A percentile compares a stretch with the other conserved stretches of the same genome.
These are phyloP conservation scores for Marchantia paleacea DNA, from an alignment of 225 moss, liverwort and hornwort genomes.

Conservation along the genomic window DNA sequence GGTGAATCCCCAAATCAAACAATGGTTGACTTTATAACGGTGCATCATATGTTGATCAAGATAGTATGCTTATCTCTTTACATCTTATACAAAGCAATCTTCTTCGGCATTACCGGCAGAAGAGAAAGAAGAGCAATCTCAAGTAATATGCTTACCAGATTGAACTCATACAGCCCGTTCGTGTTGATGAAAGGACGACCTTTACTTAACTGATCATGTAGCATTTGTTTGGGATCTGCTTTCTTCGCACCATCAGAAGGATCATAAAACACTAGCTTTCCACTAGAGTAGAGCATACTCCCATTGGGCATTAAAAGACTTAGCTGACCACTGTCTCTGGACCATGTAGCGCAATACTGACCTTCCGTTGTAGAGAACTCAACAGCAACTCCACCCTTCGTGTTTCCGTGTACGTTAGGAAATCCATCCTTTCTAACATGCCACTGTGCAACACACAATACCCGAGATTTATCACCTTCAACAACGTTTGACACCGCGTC, in stretches of 20 bases:
- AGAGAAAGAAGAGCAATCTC: neutral
- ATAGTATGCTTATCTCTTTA: neutral
- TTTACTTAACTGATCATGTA: conserved; percentile 43
- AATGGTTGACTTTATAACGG: too few species aligned
- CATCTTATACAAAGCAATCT: neutral
- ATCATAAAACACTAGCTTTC: conserved; percentile 62
- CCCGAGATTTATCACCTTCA: neutral
- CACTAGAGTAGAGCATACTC: conserved; percentile 54
- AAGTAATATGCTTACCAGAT: conserved; percentile 52
- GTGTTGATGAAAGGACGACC: conserved; percentile 64
- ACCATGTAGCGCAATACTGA: conserved; percentile 77
- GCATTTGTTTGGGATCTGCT: conserved; percentile 52
- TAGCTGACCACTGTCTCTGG: conserved; percentile 54
- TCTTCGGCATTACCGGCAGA: neutral
- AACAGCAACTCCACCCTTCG: conserved; percentile 61
- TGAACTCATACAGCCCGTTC: conserved; percentile 72
- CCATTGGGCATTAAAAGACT: conserved; percentile 77
- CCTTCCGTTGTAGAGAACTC: conserved; percentile 77
- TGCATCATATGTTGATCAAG: neutral
- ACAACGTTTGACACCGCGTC: too few species aligned
- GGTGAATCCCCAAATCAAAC: too few species aligned
- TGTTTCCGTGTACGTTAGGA: conserved; percentile 84
- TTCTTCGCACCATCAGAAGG: conserved; percentile 71
- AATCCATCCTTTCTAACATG: conserved; percentile 85
- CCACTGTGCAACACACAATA: conserved; percentile 59